Evolutionary conservation across 1,284 basidiomycete species (phyloP), one percentile per base, ranked within the genome.

Genomic region (Tilletia walkeri): DNA sequence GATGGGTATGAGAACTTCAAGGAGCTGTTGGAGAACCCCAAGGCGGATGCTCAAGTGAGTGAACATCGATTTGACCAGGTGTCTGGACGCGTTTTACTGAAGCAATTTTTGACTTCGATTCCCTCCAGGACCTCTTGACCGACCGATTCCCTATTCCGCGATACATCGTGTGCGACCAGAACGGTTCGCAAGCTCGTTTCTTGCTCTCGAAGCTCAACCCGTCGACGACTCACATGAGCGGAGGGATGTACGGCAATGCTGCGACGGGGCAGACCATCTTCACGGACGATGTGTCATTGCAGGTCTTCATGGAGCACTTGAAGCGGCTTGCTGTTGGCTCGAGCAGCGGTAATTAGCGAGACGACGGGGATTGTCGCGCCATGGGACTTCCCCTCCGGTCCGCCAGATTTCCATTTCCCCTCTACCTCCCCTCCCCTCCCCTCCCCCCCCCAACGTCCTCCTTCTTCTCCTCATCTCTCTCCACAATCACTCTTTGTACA

Each of bases 1-100:
- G 95, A 98, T 82, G 95, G 94, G 47, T 97, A 99, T 79, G 96
- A 98, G 84, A 98, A 98, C 86, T 94, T 99, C 86, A 94, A 94
- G 82, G 94, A 97, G 85, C 86, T 98, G 70, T 88, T 99, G 49
- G 93, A 94, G 81, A 86, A 89, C 18, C 96, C 96, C 0, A 89
- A 87, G 65, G 84, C 79, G 65, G 88, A 88, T 89, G 88, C 88
- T 12, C 82, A 84, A 70, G 84, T 84, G 67, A 34, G 78, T 56
- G 24, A 72, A 5, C 4, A 1, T 10, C 30, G 36, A 38, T 65
- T 59, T 16, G 24, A 1, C 2, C 1, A 30, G 24, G 24, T 30
- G 24, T 30, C 18, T 65, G 30, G 14, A 36, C 12, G 67, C 24
- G 24, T 1, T 30, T 30, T 30, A 30, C 24, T 30, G 24, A 30